These are phyloP conservation scores for Nicotiana knightiana DNA, from an alignment of 257 asterid genomes.

Conservation along the genomic window DNA sequence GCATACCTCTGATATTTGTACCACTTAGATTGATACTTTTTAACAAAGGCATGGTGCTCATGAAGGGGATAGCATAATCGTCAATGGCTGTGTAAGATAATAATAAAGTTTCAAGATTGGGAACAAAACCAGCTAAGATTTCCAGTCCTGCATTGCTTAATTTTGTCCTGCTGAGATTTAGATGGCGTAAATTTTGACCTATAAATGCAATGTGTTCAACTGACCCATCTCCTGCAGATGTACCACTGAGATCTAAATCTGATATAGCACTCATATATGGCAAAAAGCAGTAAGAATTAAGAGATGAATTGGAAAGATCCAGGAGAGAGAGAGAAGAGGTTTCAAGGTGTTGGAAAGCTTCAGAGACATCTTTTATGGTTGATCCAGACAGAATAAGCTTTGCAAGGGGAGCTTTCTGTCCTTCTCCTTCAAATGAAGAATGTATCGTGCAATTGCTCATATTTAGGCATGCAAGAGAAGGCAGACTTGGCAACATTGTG, in stretches of 20 bases:
- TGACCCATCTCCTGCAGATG: slow-evolving; percentile 43
- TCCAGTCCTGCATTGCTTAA: slow-evolving; percentile 65
- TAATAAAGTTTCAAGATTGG: slow-evolving; percentile 63
- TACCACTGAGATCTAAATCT: slow-evolving; percentile 61
- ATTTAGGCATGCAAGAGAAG: slow-evolving; percentile 59
- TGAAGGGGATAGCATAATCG: slow-evolving; percentile 51
- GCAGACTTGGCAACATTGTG: slow-evolving; percentile 51
- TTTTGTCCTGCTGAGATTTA: slow-evolving; percentile 67
- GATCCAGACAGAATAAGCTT: slow-evolving; percentile 65
- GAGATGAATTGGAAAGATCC: slow-evolving; percentile 58
- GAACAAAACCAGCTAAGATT: slow-evolving; percentile 63
- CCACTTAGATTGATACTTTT: slow-evolving; percentile 52
- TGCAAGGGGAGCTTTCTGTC: slow-evolving; percentile 39
- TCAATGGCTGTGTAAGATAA: slow-evolving; percentile 53
- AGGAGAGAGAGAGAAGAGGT: slow-evolving; percentile 40
- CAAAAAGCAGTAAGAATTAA: slow-evolving; percentile 48
- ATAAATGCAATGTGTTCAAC: slow-evolving; percentile 42
- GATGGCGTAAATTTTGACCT: slow-evolving; percentile 50
- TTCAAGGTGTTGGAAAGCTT: slow-evolving; percentile 45
- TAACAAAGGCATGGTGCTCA: slow-evolving; percentile 67
- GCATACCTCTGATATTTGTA: slow-evolving; percentile 64
- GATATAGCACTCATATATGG: slow-evolving; percentile 46
- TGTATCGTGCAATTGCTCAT: slow-evolving; percentile 80
- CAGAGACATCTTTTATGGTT: slow-evolving; percentile 35
- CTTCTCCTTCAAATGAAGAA: slow-evolving; percentile 48